Evolutionary conservation across 176 grass and related monocot species (phyloP).

Genomic region (Lolium perenne): DNA sequence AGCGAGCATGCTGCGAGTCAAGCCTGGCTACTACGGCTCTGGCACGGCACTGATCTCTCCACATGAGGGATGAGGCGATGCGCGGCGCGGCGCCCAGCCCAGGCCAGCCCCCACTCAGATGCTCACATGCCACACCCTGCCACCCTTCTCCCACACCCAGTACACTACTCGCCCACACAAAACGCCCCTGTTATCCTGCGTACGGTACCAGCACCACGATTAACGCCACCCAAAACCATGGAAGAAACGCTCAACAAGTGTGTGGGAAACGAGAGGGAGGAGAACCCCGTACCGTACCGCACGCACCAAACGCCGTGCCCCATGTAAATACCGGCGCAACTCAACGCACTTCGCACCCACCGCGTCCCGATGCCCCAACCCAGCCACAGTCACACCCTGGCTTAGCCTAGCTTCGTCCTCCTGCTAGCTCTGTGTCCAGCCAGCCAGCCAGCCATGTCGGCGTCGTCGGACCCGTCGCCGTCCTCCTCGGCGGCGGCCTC

Average conservation of each 20-base stretch:
- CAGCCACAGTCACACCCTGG: not conserved
- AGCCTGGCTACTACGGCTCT: too few species aligned
- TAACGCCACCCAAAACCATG: not conserved
- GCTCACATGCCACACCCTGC: too few species aligned
- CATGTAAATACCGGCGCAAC: conserved; percentile 46
- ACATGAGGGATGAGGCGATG: too few species aligned
- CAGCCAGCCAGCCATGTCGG: conserved; percentile 45
- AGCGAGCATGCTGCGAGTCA: too few species aligned
- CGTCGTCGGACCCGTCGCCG: conserved; percentile 54
- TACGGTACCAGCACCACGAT: not conserved
- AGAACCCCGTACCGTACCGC: not conserved
- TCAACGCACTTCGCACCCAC: not conserved
- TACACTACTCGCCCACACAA: not conserved
- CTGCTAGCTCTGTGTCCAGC: not conserved
- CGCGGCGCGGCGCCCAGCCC: too few species aligned
- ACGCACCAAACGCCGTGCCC: conserved; percentile 42
- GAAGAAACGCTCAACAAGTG: not conserved
- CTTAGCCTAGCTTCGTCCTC: not conserved
- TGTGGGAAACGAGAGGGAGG: not conserved
- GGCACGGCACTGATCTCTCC: too few species aligned
- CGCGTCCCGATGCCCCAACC: conserved; percentile 34
- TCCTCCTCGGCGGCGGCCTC: conserved; percentile 41
- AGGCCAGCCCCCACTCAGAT: too few species aligned
- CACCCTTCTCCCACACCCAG: conserved; percentile 2
- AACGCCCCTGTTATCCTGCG: conserved; percentile 1